These are phyloP conservation scores for Candida nanaspora DNA, from an alignment of 805 yeast species.

Conservation along the genomic window DNA sequence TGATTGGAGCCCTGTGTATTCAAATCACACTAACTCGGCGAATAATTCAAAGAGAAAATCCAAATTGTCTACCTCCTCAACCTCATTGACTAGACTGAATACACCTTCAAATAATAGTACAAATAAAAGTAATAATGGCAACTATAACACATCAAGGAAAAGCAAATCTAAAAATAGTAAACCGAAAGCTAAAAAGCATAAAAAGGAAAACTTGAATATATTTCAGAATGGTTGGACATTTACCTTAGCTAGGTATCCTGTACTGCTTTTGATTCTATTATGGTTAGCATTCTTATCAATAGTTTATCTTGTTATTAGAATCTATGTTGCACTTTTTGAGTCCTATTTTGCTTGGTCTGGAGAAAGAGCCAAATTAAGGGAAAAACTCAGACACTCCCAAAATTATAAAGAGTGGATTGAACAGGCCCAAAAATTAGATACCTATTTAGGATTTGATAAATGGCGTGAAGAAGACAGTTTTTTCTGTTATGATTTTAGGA, in stretches of 20 bases:
- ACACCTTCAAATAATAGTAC: too few relatives aligned
- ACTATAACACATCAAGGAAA: conserved; percentile 5
- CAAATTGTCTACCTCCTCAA: conserved; percentile 1
- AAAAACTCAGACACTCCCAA: conserved; percentile 38
- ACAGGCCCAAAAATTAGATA: conserved; percentile 52
- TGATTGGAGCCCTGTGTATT: conserved; percentile 41
- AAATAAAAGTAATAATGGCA: not conserved
- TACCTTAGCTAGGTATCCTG: conserved; percentile 57
- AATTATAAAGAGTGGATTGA: conserved; percentile 56
- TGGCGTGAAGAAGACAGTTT: conserved; percentile 61
- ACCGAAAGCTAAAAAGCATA: conserved; percentile 5
- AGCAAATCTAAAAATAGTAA: too few relatives aligned
- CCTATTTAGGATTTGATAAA: conserved; percentile 46
- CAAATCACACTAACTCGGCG: too few relatives aligned
- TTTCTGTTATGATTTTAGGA: conserved; percentile 61
- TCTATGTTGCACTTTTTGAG: conserved; percentile 59
- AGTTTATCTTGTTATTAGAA: conserved; percentile 44
- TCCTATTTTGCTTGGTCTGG: conserved; percentile 56
- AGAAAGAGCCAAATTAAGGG: conserved; percentile 40
- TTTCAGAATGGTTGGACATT: conserved; percentile 23
- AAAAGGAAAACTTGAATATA: conserved; percentile 6
- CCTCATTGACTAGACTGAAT: not conserved
- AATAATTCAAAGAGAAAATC: conserved; percentile 1
- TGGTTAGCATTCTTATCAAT: conserved; percentile 50
- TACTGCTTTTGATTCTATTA: conserved; percentile 39